These are phyloP conservation scores for Gossypium longicalyx DNA, from an alignment of 345 rosid genomes.

Conservation along the genomic window DNA sequence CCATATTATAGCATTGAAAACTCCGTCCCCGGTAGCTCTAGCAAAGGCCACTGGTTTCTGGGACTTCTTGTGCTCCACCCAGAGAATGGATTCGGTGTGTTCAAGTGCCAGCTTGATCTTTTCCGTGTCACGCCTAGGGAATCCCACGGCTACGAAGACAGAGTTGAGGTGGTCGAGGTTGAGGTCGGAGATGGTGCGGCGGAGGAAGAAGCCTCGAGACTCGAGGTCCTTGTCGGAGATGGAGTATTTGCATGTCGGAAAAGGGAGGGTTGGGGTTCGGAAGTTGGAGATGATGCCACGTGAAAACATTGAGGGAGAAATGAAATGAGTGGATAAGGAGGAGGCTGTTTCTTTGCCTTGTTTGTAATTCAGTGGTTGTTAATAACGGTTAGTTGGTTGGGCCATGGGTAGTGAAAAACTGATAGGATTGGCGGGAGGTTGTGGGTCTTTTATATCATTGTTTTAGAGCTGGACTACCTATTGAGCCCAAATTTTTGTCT, in stretches of 20 bases:
- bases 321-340: conserved; percentile 1
- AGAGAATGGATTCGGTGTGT: conserved; percentile 62
- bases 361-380: not conserved
- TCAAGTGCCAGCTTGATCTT: conserved; percentile 65
- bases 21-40: conserved; percentile 85
- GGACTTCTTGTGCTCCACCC: conserved; percentile 61
- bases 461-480: no score
- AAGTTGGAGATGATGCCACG: conserved; percentile 48
- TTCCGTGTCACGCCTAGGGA: conserved; percentile 76
- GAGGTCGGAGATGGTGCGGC: conserved; percentile 50
- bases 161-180: conserved; percentile 71
- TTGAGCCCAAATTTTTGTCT: no score
- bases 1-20: conserved; percentile 93
- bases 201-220: conserved; percentile 70
- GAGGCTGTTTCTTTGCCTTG: not conserved
- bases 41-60: conserved; percentile 80
- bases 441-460: not conserved
- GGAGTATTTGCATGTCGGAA: conserved; percentile 33
- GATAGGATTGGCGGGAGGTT: not conserved
- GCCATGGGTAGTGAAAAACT: not conserved
- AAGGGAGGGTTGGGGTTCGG: conserved; percentile 19
- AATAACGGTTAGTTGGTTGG: not conserved
- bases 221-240: conserved; percentile 61
- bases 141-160: conserved; percentile 79
- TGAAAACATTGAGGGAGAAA: conserved; percentile 38